Evolutionary conservation across 176 grass and related monocot genomes (phyloP).

Genomic region (Avena insularis): DNA sequence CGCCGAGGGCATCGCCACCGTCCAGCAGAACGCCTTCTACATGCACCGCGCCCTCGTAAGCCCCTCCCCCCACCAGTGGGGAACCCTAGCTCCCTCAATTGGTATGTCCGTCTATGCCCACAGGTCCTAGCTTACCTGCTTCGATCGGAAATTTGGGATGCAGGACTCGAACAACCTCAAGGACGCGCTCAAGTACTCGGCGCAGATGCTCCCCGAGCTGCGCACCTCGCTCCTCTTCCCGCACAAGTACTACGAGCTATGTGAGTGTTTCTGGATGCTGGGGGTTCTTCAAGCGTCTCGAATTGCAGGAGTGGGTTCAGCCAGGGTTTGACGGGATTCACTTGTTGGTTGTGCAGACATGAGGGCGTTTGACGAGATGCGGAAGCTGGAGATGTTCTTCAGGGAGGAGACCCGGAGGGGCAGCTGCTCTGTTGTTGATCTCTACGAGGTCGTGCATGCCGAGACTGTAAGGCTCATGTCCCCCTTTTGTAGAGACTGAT

Average conservation of each 20-base stretch:
- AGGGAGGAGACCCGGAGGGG: slow-evolving; percentile 83
- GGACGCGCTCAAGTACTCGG: slow-evolving; percentile 97
- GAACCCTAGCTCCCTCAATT: slow-evolving; percentile 8
- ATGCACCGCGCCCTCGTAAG: slow-evolving; percentile 96
- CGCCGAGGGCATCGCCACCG: slow-evolving; percentile 94
- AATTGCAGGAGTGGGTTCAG: slow-evolving; percentile 21
- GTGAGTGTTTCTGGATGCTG: slow-evolving; percentile 48
- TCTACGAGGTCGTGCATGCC: slow-evolving; percentile 98
- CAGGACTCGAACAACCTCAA: slow-evolving; percentile 97
- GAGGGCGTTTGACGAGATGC: slow-evolving; percentile 95
- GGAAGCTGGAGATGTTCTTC: slow-evolving; percentile 99
- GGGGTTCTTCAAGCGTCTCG: neutral
- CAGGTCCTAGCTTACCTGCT: slow-evolving; percentile 10
- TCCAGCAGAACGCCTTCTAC: slow-evolving; percentile 98
- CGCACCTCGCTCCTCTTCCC: slow-evolving; percentile 92
- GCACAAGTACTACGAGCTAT: slow-evolving; percentile 98
- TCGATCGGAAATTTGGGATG: slow-evolving; percentile 41
- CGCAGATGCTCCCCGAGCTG: slow-evolving; percentile 99
- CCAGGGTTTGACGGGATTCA: slow-evolving; percentile 35
- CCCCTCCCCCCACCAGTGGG: neutral
- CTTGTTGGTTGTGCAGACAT: slow-evolving; percentile 62
- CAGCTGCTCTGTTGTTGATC: slow-evolving; percentile 81
- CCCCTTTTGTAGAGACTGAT: neutral
- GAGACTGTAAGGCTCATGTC: slow-evolving; percentile 72
- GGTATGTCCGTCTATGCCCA: neutral